These are phyloP conservation scores for Penicillium brevicompactum DNA, from an alignment of 2,329 filamentous ascomycete genomes.

Conservation along the genomic window DNA sequence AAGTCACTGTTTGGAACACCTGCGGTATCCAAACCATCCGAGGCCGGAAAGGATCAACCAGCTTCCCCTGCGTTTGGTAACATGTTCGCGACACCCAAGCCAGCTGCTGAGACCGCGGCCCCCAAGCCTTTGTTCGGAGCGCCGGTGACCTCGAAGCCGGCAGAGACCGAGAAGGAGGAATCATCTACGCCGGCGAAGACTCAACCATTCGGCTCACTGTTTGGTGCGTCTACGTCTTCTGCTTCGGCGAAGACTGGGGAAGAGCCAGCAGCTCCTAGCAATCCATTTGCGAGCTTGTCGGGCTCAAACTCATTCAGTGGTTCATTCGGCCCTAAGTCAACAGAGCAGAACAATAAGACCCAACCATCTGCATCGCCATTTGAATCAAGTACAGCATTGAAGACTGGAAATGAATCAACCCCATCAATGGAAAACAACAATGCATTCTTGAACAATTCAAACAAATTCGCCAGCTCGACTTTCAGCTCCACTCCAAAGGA, in stretches of 20 bases:
- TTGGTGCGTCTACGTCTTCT: conserved; percentile 18
- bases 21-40: neutral
- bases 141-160: neutral
- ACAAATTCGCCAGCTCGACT: neutral
- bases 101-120: neutral
- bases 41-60: neutral
- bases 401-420: neutral
- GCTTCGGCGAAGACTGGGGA: conserved; percentile 1
- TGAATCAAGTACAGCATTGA: neutral
- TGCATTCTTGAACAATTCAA: neutral
- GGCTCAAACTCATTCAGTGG: conserved; percentile 4
- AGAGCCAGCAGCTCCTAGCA: neutral
- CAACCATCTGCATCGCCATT: neutral
- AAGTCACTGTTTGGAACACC: conserved; percentile 8
- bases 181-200: conserved; percentile 13
- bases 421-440: neutral
- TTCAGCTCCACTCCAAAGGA: neutral
- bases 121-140: conserved; percentile 4
- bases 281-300: conserved; percentile 8
- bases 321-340: conserved; percentile 13
- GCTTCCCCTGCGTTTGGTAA: conserved; percentile 5
- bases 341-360: conserved; percentile 3
- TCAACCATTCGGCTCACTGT: conserved; percentile 27
- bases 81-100: conserved; percentile 7
- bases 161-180: conserved; percentile 5